Evolutionary conservation across 306 rosid genomes (phyloP).

Genomic region (Glycine latifolia): DNA sequence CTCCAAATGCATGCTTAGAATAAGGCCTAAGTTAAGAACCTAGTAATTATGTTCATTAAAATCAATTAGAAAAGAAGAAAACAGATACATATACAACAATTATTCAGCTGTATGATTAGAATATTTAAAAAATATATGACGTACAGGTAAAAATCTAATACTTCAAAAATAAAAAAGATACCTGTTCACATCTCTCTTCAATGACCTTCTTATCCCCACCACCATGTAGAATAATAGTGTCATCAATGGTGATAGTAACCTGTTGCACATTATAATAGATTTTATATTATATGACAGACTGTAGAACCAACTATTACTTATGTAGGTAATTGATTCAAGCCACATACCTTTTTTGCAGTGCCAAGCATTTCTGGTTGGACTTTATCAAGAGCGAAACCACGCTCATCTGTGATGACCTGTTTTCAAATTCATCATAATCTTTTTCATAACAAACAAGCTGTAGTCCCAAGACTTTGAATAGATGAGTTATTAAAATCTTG

Average conservation of each 20-base stretch:
- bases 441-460: constrained; percentile 26
- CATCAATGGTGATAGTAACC: constrained; percentile 88
- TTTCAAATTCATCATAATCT: constrained; percentile 43
- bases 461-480: constrained; percentile 15
- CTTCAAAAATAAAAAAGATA: constrained; percentile 33
- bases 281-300: neutral
- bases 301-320: constrained; percentile 1
- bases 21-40: constrained; percentile 10
- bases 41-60: constrained; percentile 19
- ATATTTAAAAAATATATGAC: neutral
- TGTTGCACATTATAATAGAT: constrained; percentile 49
- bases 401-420: constrained; percentile 83
- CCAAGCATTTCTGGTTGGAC: constrained; percentile 84
- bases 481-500: neutral
- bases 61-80: constrained; percentile 9
- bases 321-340: constrained; percentile 40
- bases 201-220: constrained; percentile 93
- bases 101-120: neutral
- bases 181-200: constrained; percentile 95
- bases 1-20: neutral
- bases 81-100: neutral
- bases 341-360: constrained; percentile 81
- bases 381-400: constrained; percentile 86
- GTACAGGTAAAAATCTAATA: constrained; percentile 4
- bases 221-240: constrained; percentile 87